phyloP scores from a whole-genome alignment of 306 rosid genomes.

The Cucumis melo region DNA sequence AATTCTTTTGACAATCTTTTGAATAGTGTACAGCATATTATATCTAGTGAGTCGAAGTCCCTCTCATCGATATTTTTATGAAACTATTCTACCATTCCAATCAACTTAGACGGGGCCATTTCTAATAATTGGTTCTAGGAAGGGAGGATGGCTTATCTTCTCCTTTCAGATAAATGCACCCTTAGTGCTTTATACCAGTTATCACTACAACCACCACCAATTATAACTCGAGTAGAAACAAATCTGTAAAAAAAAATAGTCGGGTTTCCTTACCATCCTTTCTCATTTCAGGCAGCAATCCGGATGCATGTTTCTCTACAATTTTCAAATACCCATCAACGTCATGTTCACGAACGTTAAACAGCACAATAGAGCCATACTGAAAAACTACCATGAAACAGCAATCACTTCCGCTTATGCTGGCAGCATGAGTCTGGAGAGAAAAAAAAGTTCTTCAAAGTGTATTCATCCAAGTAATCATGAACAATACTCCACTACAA shows the following conservation, averaged over 20 bases:
- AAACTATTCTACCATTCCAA: background rate
- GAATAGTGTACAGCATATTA: background rate
- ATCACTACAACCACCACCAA: background rate
- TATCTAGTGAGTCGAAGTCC: background rate
- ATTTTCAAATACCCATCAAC: conserved; percentile 67
- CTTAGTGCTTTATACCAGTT: background rate
- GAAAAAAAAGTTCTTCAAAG: background rate
- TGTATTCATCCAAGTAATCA: background rate
- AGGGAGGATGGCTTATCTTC: background rate
- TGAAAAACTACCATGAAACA: conserved; percentile 89
- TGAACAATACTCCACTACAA: background rate
- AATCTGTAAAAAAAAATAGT: background rate
- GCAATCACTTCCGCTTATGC: conserved; percentile 60
- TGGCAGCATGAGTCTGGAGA: conserved; percentile 45
- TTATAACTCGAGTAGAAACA: background rate
- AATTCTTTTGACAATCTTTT: background rate
- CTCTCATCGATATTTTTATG: background rate
- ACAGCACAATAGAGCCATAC: conserved; percentile 86
- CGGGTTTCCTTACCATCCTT: conserved; percentile 55
- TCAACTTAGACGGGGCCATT: background rate
- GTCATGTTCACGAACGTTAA: conserved; percentile 64
- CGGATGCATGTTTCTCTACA: conserved; percentile 67
- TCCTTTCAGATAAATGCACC: background rate
- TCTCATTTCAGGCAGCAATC: conserved; percentile 92
- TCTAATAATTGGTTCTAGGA: background rate